Percentiles rank a stretch among this genome's conserved stretches.
phyloP scores from a whole-genome alignment of 805 yeast species.

The Candida mattraensis region DNA sequence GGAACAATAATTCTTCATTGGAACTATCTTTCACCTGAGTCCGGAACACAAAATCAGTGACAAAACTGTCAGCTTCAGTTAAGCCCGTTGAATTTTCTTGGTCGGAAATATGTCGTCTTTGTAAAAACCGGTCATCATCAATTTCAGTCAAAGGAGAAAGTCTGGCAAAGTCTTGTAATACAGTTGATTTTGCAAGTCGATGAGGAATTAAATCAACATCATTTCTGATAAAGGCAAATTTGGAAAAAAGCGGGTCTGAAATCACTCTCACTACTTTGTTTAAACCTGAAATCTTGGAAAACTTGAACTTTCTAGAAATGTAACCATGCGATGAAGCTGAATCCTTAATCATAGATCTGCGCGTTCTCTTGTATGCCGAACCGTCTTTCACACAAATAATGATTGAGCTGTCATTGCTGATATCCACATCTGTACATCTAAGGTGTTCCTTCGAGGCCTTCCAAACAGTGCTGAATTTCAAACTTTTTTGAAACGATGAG shows the following conservation, averaged over 20 bases:
- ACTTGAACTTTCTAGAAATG: slow-evolving; percentile 43
- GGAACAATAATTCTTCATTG: slow-evolving; percentile 9
- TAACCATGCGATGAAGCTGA: slow-evolving; percentile 22
- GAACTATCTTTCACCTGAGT: slow-evolving; percentile 1
- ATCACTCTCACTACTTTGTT: slow-evolving; percentile 61
- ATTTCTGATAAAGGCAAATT: slow-evolving; percentile 67
- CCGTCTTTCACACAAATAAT: slow-evolving; percentile 71
- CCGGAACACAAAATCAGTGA: slow-evolving; percentile 15
- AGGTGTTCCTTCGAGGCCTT: slow-evolving; percentile 55
- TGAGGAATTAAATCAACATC: slow-evolving; percentile 61
- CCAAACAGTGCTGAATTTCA: slow-evolving; percentile 59
- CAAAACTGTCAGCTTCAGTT: slow-evolving; percentile 11
- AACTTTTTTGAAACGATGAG: slow-evolving; percentile 38
- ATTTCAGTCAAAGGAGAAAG: slow-evolving; percentile 48
- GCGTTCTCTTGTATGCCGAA: slow-evolving; percentile 51
- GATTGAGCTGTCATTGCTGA: slow-evolving; percentile 66
- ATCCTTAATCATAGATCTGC: slow-evolving; percentile 34
- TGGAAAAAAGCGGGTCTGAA: slow-evolving; percentile 57
- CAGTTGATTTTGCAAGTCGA: slow-evolving; percentile 44
- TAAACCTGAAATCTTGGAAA: slow-evolving; percentile 51
- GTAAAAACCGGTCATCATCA: slow-evolving; percentile 11
- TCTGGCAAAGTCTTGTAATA: slow-evolving; percentile 52
- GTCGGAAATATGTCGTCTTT: slow-evolving; percentile 5
- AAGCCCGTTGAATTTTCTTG: slow-evolving; percentile 2
- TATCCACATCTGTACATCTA: slow-evolving; percentile 65